Evolutionary conservation across 2,329 filamentous ascomycete genomes (phyloP), one percentile per base, ranked within the genome.

Genomic region (Venturia oleaginea): DNA sequence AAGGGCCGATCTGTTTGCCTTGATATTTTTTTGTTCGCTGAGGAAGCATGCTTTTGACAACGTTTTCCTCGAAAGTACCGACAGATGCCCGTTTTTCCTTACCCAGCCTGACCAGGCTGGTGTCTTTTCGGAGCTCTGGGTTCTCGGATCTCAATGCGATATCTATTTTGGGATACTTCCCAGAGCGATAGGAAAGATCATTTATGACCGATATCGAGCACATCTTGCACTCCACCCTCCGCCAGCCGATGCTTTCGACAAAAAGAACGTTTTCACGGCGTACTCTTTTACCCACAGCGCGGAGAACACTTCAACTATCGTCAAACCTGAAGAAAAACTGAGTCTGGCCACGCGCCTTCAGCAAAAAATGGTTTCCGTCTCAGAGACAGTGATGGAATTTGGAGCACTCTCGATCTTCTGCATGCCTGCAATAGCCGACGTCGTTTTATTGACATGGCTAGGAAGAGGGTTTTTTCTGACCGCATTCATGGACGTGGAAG

Each of bases 21-120:
- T 62, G n/a, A 54, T 54, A 11, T 54, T 62, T 13, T 62, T 62
- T 19, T 62, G 61, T 27, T 37, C 40, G 4, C 17, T 48, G 13
- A 46, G 61, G 32, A 62, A 62, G 24, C 30, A 37, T 24, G 61
- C 61, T 19, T 54, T 62, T 17, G 40, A 62, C 17, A 43, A 62
- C 15, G 61, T 62, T 15, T 48, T 46, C 13, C 40, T 62, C n/a
- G 61, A 62, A 51, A 43, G 30, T 19, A 62, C 61, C 15, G 61
- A 62, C 24, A 22, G 61, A 15, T 48, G 46, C 34, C 61, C 61
- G 5, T 54, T 62, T n/a, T 54, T 54, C 27, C 27, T 48, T 11
- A 34, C 40, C 17, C 61, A 62, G 22, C 61, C 61, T 22, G 61
- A 62, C 42, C 61, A 62, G 61, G 61, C 61, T 32, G 61, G 34